phyloP scores from a whole-genome alignment of 345 rosid species.

The Sapria himalayana region DNA sequence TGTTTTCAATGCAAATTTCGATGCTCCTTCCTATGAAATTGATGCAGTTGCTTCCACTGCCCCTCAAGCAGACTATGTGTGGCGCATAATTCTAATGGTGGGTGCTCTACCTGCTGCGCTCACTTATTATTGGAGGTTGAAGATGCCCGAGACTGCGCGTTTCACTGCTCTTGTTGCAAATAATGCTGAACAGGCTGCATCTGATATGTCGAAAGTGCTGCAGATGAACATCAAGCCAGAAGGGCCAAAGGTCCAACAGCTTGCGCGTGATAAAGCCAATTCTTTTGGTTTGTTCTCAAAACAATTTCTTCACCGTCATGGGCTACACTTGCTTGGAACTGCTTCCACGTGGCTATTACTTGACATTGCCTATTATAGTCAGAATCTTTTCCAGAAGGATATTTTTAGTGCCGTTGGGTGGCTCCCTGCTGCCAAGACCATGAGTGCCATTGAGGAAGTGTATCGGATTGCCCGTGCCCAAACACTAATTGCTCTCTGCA shows the following conservation, averaged over 20 bases:
- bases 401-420: slow-evolving; percentile 71
- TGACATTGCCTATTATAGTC: slow-evolving; percentile 74
- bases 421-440: slow-evolving; percentile 54
- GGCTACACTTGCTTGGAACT: slow-evolving; percentile 73
- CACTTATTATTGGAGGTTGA: slow-evolving; percentile 65
- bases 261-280: slow-evolving; percentile 6
- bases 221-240: slow-evolving; percentile 49
- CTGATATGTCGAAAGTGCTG: slow-evolving; percentile 68
- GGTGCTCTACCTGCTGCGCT: slow-evolving; percentile 68
- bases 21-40: slow-evolving; percentile 26
- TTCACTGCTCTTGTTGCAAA: slow-evolving; percentile 79
- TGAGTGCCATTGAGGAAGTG: slow-evolving; percentile 68
- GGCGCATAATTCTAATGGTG: slow-evolving; percentile 64
- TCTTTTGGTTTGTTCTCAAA: slow-evolving; percentile 43
- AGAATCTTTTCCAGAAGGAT: slow-evolving; percentile 70
- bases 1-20: slow-evolving; percentile 28
- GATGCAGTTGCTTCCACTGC: slow-evolving; percentile 31
- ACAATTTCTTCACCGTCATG: slow-evolving; percentile 38
- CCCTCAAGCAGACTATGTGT: slow-evolving; percentile 54
- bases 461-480: slow-evolving; percentile 62
- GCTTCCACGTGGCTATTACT: slow-evolving; percentile 70
- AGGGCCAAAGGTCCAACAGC: slow-evolving; percentile 16
- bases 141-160: slow-evolving; percentile 87
- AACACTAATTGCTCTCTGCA: slow-evolving; percentile 58
- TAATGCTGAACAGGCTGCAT: slow-evolving; percentile 45